Evolutionary conservation across 2,329 filamentous ascomycete species (phyloP), one percentile per base, ranked within the genome.

Genomic region (Botrytis porri): DNA sequence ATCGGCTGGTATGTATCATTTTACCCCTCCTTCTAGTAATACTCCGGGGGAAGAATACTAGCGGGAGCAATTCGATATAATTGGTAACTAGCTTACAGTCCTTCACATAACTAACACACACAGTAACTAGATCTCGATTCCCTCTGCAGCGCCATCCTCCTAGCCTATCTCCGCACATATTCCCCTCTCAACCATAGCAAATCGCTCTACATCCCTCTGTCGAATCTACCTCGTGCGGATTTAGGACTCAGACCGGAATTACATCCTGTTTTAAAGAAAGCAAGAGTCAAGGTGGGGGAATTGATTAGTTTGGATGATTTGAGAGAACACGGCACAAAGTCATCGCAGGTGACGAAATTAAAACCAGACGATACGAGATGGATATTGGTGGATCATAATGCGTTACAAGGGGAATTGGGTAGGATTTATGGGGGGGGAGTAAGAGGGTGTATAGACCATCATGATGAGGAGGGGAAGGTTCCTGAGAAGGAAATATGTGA

Each of bases 371-470:
- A 88, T 64, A 91, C 91, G 1, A 84, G 84, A 67, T 94, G 92
- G 92, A 82, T 93, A 29, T 84, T 96, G 1, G 92, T 96, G 6
- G 93, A 96, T 82, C 93, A 96, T 84, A 96, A 96, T 80, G 86
- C 84, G 0, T 84, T 93, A 65, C 90, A 91, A 9, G 92, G 92
- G 0, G 78, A 82, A 22, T 83, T 95, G 25, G 87, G 85, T 25
- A 82, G 80, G 54, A 81, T 84, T 25, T 93, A 89, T 78, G 82
- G 83, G 0, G 74, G 79, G 6, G 83, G 84, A 14, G 86, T 95
- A 0, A 82, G 85, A 7, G 92, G 90, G 6, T 90, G 90, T 75
- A 87, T 96, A 71, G 93, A 96, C 81, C 93, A 96, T 82, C 93
- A 96, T 80, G 89, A 88, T 0, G 93, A 96, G 75, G 93, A 96